A percentile compares a stretch with the other conserved stretches of the same genome.
Evolutionary conservation across 352 stramenopile genomes (phyloP).

Genomic region (Globisporangium solare): DNA sequence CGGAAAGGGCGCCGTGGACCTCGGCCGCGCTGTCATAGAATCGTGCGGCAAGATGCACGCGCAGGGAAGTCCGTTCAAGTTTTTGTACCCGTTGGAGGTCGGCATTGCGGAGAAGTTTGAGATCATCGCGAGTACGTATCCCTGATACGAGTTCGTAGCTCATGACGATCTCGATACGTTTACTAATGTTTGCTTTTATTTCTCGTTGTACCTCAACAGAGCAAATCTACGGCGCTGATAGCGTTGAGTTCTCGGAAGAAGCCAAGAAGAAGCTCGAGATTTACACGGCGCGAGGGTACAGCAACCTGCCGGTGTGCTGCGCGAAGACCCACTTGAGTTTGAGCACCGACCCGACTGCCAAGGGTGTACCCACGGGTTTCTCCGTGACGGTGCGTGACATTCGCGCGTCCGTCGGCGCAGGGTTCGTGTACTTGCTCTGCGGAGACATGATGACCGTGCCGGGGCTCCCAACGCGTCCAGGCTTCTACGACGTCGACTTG

Average conservation of each 20-base stretch:
- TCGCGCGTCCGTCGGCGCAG: conserved; percentile 93
- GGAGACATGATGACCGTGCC: conserved; percentile 99
- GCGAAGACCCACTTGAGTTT: conserved; percentile 99
- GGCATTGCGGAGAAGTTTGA: conserved; percentile 95
- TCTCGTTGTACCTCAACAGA: conserved; percentile 26
- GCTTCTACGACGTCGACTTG: conserved; percentile 99
- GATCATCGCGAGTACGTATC: conserved; percentile 94
- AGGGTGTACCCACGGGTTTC: conserved; percentile 94
- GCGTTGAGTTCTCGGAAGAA: conserved; percentile 93
- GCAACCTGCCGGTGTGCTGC: conserved; percentile 92
- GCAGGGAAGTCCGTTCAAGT: conserved; percentile 87
- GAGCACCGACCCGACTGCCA: conserved; percentile 90
- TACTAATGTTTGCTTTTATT: conserved; percentile 23
- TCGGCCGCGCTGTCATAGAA: conserved; percentile 90
- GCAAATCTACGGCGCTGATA: conserved; percentile 96
- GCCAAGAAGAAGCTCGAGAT: conserved; percentile 93
- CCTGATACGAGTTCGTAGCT: too few species aligned
- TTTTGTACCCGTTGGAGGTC: conserved; percentile 93
- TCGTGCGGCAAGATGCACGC: conserved; percentile 85
- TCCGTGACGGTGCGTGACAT: conserved; percentile 94
- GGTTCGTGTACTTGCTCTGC: conserved; percentile 94
- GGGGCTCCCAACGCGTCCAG: conserved; percentile 95
- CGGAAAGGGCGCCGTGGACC: conserved; percentile 86
- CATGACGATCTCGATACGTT: too few species aligned
- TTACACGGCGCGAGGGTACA: conserved; percentile 80